These are phyloP conservation scores for Colletotrichum graminicola DNA, from an alignment of 2,329 filamentous ascomycete genomes.

Conservation along the genomic window DNA sequence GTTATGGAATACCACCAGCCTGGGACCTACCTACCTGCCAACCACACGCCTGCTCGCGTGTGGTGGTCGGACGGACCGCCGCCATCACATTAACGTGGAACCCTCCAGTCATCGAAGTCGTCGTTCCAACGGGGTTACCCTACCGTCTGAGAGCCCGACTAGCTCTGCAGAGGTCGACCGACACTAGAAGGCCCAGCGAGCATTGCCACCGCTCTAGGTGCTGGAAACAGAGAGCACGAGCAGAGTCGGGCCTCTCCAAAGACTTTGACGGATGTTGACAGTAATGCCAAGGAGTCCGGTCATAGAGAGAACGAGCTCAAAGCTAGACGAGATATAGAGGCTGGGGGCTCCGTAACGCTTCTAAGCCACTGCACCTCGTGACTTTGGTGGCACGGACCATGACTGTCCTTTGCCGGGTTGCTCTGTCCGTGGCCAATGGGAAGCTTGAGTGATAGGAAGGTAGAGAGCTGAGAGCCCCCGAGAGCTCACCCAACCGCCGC, in stretches of 20 bases:
- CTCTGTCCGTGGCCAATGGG: slow-evolving; percentile 41
- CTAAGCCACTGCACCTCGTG: slow-evolving; percentile 3
- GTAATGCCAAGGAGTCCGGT: neutral
- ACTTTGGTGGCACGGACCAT: slow-evolving; percentile 25
- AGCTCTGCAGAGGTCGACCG: slow-evolving; percentile 23
- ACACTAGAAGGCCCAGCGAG: slow-evolving; percentile 15
- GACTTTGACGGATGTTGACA: slow-evolving; percentile 32
- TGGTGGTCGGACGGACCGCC: neutral
- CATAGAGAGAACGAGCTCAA: neutral
- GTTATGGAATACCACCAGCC: slow-evolving; percentile 15
- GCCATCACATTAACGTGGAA: slow-evolving; percentile 5
- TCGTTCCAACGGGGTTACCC: slow-evolving; percentile 7
- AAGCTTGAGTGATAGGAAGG: slow-evolving; percentile 31
- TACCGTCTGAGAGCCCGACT: slow-evolving; percentile 20
- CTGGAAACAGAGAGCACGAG: neutral
- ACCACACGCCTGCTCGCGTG: neutral
- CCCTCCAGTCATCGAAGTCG: slow-evolving; percentile 9
- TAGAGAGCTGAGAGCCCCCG: slow-evolving; percentile 5
- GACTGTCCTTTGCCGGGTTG: neutral
- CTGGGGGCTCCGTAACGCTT: slow-evolving; percentile 17
- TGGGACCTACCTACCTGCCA: slow-evolving; percentile 25
- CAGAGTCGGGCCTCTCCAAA: slow-evolving; percentile 7
- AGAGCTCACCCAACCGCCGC: slow-evolving; percentile 21
- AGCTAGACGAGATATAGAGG: neutral
- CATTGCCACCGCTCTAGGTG: slow-evolving; percentile 12